phyloP scores from a whole-genome alignment of 352 stramenopile species.

The Globisporangium parvum region DNA sequence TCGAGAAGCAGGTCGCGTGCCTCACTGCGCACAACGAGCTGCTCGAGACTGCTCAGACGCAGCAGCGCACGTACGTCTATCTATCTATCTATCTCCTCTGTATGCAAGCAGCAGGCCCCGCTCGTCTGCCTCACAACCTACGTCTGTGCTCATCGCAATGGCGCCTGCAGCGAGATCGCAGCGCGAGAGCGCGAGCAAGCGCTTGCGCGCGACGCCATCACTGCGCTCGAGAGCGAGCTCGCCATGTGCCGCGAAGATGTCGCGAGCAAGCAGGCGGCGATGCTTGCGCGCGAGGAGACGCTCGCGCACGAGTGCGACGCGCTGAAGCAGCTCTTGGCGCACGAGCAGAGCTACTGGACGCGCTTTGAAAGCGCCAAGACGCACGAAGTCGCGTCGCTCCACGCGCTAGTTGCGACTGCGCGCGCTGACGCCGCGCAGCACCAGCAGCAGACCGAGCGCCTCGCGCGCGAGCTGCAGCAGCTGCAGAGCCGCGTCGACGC shows the following conservation, averaged over 20 bases:
- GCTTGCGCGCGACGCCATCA: constrained; percentile 11
- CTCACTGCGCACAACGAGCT: constrained; percentile 51
- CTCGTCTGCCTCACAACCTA: too few species aligned
- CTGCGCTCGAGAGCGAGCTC: constrained; percentile 19
- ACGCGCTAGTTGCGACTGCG: constrained; percentile 23
- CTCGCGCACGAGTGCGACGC: constrained; percentile 24
- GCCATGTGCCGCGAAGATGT: constrained; percentile 13
- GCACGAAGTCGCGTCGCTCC: constrained; percentile 27
- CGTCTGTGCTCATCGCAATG: too few species aligned
- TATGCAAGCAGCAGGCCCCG: too few species aligned
- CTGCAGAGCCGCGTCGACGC: constrained; percentile 46
- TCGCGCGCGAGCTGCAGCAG: constrained; percentile 33
- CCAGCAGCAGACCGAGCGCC: constrained; percentile 25
- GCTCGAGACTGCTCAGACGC: constrained; percentile 14
- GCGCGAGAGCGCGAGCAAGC: constrained; percentile 7
- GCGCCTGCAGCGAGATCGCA: constrained; percentile 9
- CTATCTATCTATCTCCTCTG: not conserved
- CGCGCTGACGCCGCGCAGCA: constrained; percentile 23
- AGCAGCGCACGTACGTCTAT: constrained; percentile 15
- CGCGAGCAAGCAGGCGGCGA: constrained; percentile 6
- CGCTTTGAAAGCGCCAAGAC: constrained; percentile 17
- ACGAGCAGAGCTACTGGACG: constrained; percentile 47
- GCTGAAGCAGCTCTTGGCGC: constrained; percentile 33
- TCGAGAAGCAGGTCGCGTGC: constrained; percentile 49
- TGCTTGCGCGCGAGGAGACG: constrained; percentile 20